A percentile compares a stretch with the other conserved stretches of the same genome.
These are phyloP conservation scores for Beauveria sp. DNA, from an alignment of 2,329 filamentous ascomycete genomes.

Conservation along the genomic window DNA sequence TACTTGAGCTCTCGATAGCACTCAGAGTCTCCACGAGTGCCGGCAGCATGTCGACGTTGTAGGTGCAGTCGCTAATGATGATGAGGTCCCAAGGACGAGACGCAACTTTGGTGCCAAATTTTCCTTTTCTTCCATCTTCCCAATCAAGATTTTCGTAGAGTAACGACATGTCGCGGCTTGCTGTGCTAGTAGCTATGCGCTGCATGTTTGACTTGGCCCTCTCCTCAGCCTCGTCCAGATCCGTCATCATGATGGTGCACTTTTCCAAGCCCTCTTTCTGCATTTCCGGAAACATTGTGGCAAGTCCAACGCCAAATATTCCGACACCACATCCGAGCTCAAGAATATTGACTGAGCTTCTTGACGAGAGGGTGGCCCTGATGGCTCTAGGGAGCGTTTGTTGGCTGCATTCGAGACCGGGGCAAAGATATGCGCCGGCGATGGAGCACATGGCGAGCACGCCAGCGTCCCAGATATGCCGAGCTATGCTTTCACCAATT, in stretches of 20 bases:
- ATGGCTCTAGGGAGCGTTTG: constrained; percentile 24
- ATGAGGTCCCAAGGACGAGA: constrained; percentile 42
- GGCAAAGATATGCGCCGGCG: constrained; percentile 21
- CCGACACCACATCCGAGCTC: constrained; percentile 52
- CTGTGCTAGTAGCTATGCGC: constrained; percentile 13
- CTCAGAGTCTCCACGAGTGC: constrained; percentile 46
- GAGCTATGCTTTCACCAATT: constrained; percentile 51
- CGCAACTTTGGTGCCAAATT: constrained; percentile 33
- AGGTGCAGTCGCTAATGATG: constrained; percentile 53
- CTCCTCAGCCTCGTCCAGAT: constrained; percentile 46
- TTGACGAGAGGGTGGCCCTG: constrained; percentile 20
- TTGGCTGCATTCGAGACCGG: constrained; percentile 20
- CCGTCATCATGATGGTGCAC: constrained; percentile 43
- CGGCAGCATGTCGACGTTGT: constrained; percentile 49
- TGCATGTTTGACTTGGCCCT: constrained; percentile 41
- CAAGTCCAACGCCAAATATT: constrained; percentile 44
- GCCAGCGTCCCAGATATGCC: constrained; percentile 53
- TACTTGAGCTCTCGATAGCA: constrained; percentile 35
- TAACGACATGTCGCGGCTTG: constrained; percentile 22
- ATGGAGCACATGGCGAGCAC: constrained; percentile 34
- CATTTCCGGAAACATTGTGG: constrained; percentile 25
- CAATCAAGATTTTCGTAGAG: constrained; percentile 50
- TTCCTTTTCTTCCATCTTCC: constrained; percentile 40
- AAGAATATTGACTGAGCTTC: constrained; percentile 33
- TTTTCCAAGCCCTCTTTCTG: constrained; percentile 13